Evolutionary conservation across 805 yeast genomes (phyloP), one percentile per base, ranked within the genome.

Genomic region (Saturnispora dispora): DNA sequence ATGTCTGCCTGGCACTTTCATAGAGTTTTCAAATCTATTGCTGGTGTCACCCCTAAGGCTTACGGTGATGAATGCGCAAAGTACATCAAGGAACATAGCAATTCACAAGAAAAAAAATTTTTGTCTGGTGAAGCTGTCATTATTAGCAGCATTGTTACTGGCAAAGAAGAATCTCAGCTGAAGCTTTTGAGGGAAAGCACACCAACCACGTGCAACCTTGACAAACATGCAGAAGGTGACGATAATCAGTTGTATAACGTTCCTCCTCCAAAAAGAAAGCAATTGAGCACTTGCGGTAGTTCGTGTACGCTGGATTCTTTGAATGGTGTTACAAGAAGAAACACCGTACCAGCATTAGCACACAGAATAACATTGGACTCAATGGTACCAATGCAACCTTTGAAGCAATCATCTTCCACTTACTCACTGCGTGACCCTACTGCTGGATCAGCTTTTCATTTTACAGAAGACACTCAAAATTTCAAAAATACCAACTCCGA

Each of bases 1-100:
- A 74, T 88, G 53, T 79, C 88, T 10, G 93, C 96, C 25, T 88
- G 96, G 96, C 96, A 88, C 67, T 88, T 88, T 67, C 96, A 88
- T 71, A 73, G 96, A 48, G 95, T 88, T 23, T 88, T 88, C 73
- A 84, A 88, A 66, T 78, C 83, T 51, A 86, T 88, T 54, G 85
- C 95, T 5, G 91, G 95, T 2, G 75, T 87, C 53, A 88, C 96
- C 1, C 95, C 95, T 23, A 86, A 88, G 70, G 83, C 87, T 6
- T 88, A 88, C 60, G 96, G 96, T 48, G 95, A 88, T 62, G 81
- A 82, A 55, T 85, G 95, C 63, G 83, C 79, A 73, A 82, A 78
- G 55, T 80, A 66, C 58, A 71, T 82, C 57, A 75, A 74, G 27
- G 39, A 46, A 55, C 65, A 65, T 11, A 57, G 55, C 28, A 49